Base-by-base conservation (phyloP, 805 yeast genomes). In the Candida chauliodis region DNA sequence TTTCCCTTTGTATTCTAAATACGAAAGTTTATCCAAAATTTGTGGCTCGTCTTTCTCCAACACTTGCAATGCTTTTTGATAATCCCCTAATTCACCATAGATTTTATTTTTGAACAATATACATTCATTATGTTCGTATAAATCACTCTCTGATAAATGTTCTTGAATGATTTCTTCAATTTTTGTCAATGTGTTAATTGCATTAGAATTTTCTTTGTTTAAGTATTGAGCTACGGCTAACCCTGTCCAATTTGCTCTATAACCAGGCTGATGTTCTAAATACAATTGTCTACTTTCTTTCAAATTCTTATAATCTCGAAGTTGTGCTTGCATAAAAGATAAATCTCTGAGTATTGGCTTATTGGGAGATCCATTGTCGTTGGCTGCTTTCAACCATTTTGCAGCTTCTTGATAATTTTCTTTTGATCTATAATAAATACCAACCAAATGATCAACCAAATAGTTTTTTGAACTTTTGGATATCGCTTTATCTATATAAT, bases 191-290 rank as follows among this genome's bases (percentile, higher is more conserved):
- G 91, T 84, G 40, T 75, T 75, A 40, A 81, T 81, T 5, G 96
- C 91, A 17, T 76, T 77, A 25, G 66, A 68, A 52, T 71, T 75
- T 52, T 89, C 86, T 18, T 76, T 74, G 56, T 76, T 77, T 55
- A 90, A 68, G 58, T 85, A 86, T 55, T 84, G 87, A 1, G 97
- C 95, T 30, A 88, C 72, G 1, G 95, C 96, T 36, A 84, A 71
- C 0, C 83, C 81, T 1, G 95, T 84, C 96, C 96, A 90, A 55
- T 87, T 85, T 44, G 91, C 89, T 47, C 96, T 75, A 56, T 78
- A 85, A 0, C 95, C 95, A 8, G 93, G 79, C 49, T 76, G 81
- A 18, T 75, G 73, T 50, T 83, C 85, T 59, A 93, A 71, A 51
- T 79, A 80, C 26, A 71, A 69, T 43, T 76, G 78, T 50, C 97